Base-by-base conservation (phyloP, 768 basidiomycete species). In the Nevesoporus exiguus region DNA sequence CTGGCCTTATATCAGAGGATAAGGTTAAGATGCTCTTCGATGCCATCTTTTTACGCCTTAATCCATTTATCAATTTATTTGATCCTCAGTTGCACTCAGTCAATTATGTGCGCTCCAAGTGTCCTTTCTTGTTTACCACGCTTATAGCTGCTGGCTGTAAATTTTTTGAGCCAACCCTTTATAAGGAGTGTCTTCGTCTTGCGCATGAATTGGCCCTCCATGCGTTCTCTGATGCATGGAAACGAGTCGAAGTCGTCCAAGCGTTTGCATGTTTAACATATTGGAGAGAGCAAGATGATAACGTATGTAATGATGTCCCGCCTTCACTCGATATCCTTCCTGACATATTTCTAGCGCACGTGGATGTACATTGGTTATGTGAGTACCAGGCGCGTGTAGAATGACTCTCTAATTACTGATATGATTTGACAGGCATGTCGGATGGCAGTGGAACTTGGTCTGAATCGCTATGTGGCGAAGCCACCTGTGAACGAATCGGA, bases 351-450 rank as follows among this genome's bases (percentile, higher is more conserved):
- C 25, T 65, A 90, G 87, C 81, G 86, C 42, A 91, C 90, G 13
- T 93, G 90, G 90, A 87, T 81, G 49, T 93, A 87, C 66, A 90
- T 93, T 66, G 90, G 90, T 54, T 88, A 91, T 70, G 88, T 88
- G 70, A 67, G 83, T 75, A 17, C 48, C 39, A 51, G 52, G 27
- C 24, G 13, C 25, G 17, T 25, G 24, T 43, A 21, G 45, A 52
- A 54, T 52, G 10, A 10, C 15, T 22, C n/a, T 47, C 27, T 47
- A 37, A 29, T 53, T 41, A 24, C 42, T 58, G 29, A 58, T 22
- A 42, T 22, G 10, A 36, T 53, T 15, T 37, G n/a, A 29, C 58
- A 90, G 87, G 90, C 90, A 17, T 89, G 88, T 65, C 85, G 90
- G 43, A 90, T 93, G 89, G 88, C 91, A 27, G 83, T 93, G 25